phyloP scores from a whole-genome alignment of 129 eudicot species.

The Artemisia annua region DNA sequence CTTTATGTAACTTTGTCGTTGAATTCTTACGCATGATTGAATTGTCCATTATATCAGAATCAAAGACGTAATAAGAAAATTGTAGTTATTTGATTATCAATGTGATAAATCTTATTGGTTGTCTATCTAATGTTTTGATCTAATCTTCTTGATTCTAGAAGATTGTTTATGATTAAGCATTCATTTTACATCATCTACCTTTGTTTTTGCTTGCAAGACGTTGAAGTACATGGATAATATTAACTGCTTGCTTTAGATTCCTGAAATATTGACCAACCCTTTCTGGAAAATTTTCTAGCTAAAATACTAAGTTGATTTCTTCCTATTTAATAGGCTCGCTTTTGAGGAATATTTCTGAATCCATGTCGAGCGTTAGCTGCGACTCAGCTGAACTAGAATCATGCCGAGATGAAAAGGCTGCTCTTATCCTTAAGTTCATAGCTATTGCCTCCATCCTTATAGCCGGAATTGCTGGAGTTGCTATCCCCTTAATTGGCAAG shows the following conservation, averaged over 20 bases:
- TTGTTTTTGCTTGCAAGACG: neutral
- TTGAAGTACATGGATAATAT: neutral
- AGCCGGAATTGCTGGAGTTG: slow-evolving; percentile 67
- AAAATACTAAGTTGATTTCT: slow-evolving; percentile 21
- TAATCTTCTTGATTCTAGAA: neutral
- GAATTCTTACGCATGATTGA: neutral
- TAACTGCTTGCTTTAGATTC: neutral
- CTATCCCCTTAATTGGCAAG: slow-evolving; percentile 73
- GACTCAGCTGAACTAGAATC: slow-evolving; percentile 34
- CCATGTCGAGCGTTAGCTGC: slow-evolving; percentile 57
- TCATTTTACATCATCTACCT: neutral
- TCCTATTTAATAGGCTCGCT: slow-evolving; percentile 46
- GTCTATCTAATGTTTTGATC: slow-evolving; percentile 4
- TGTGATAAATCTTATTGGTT: neutral
- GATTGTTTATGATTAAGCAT: neutral
- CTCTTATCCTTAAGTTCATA: slow-evolving; percentile 57
- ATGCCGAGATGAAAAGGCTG: slow-evolving; percentile 61
- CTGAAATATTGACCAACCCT: neutral
- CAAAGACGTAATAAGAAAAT: neutral
- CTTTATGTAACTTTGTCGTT: neutral
- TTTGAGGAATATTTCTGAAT: slow-evolving; percentile 48
- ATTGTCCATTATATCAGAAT: neutral
- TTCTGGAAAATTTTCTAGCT: neutral
- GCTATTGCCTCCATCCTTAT: slow-evolving; percentile 67
- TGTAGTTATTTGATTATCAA: neutral